phyloP scores from a whole-genome alignment of 2,329 filamentous ascomycete species.

The Xylaria sp. region DNA sequence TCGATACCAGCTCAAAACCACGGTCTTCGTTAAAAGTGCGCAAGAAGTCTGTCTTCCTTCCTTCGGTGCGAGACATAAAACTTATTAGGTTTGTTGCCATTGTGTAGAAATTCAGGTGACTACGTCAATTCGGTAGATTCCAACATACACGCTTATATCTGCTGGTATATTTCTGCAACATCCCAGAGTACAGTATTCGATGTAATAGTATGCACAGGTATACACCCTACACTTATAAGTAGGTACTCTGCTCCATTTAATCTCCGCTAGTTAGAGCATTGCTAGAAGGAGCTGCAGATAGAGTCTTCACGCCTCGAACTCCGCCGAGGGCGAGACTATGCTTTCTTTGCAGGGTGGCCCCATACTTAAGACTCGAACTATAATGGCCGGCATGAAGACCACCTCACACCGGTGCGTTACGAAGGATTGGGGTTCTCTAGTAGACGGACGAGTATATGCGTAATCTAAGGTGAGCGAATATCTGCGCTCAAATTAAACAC shows the following conservation, averaged over 20 bases:
- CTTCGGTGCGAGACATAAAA: not conserved
- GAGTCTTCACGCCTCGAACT: slow-evolving; percentile 7
- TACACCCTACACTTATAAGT: not conserved
- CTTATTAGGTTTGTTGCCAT: not conserved
- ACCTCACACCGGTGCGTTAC: slow-evolving; percentile 37
- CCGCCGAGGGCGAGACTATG: slow-evolving; percentile 40
- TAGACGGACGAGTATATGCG: not conserved
- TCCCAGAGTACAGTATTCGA: not conserved
- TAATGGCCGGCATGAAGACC: slow-evolving; percentile 39
- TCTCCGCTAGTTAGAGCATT: not conserved
- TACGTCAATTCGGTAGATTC: not conserved
- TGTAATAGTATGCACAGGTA: not conserved
- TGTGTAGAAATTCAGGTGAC: not conserved
- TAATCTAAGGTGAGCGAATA: slow-evolving; percentile 1
- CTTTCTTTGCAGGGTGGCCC: slow-evolving; percentile 38
- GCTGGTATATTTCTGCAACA: not conserved
- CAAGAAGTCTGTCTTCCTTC: not conserved
- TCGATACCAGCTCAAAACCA: not conserved
- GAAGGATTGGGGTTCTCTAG: not conserved
- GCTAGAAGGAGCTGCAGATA: not conserved
- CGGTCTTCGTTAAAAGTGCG: not conserved
- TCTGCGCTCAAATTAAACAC: not conserved
- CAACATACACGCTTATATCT: too few species aligned
- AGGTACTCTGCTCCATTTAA: not conserved
- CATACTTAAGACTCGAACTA: slow-evolving; percentile 42